Evolutionary conservation across 1,139 yeast genomes (phyloP), one percentile per base, ranked within the genome.

Genomic region (Spathaspora sp.): DNA sequence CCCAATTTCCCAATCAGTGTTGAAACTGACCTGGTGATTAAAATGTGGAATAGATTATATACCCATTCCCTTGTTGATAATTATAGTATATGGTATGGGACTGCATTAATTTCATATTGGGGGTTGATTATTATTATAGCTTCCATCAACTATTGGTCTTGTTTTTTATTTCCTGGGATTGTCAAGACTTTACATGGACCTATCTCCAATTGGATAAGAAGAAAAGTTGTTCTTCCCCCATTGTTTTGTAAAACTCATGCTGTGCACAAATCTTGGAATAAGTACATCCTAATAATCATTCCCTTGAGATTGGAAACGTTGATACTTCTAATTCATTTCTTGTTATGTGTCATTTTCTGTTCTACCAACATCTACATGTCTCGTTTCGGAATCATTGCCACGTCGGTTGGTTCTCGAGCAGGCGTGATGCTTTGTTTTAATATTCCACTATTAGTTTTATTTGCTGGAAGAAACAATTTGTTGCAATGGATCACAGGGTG

Each of bases 401-500:
- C 61, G 10, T 54, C 56, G 2, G 48, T 57, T 10, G 65, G 64
- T 3, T 58, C 60, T 33, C 53, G 70, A 47, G 53, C 65, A 1
- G 68, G 68, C 1, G 52, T 59, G n/a, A 40, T 63, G 20, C 55
- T 57, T 15, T 47, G 55, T 2, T 51, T 57, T 29, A 40, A 52
- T n/a, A 42, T 57, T 13, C 68, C 68, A 1, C 45, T 63, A 18
- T 44, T 63, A 25, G 45, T 64, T 11, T 47, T 63, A 24, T 59
- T 63, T 44, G 60, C 60, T 11, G 66, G 67, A 1, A 50, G 68
- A 43, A 61, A 61, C 46, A 61, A 62, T 42, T 50, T 61, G 38
- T 47, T 60, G 44, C 64, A 59, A 44, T 61, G 63, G 61, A 17
- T 57, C 24, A 61, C 66, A n/a, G 64, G 65, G 10, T 57, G 61